A percentile compares a stretch with the other conserved stretches of the same genome.
Evolutionary conservation across 2,329 filamentous ascomycete genomes (phyloP).

Genomic region (Botrytis medusae): DNA sequence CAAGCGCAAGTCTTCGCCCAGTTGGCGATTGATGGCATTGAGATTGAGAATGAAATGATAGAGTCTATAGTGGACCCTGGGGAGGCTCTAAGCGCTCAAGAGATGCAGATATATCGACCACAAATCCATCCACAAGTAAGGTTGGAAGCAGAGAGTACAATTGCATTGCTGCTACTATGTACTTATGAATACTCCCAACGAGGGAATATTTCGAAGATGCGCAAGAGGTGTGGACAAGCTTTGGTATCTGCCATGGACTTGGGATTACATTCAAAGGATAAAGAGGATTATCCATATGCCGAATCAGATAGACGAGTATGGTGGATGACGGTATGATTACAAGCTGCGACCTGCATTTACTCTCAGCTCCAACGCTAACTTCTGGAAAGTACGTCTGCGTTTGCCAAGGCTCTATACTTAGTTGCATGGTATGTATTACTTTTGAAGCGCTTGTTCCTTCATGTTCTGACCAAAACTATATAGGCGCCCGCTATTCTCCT

Average conservation of each 20-base stretch:
- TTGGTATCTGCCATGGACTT: constrained; percentile 48
- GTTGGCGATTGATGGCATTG: constrained; percentile 49
- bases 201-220: constrained; percentile 54
- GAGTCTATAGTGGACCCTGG: constrained; percentile 48
- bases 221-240: constrained; percentile 49
- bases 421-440: constrained; percentile 45
- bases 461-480: constrained; percentile 23
- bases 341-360: not conserved
- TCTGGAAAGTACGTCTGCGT: constrained; percentile 47
- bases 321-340: constrained; percentile 52
- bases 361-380: constrained; percentile 6
- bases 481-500: constrained; percentile 47
- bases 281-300: constrained; percentile 44
- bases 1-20: constrained; percentile 52
- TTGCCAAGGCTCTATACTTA: constrained; percentile 53
- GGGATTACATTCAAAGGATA: constrained; percentile 44
- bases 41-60: constrained; percentile 49
- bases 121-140: constrained; percentile 48
- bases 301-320: constrained; percentile 50
- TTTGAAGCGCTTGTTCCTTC: not conserved
- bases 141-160: constrained; percentile 48
- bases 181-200: constrained; percentile 55
- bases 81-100: constrained; percentile 44
- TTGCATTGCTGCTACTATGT: constrained; percentile 50
- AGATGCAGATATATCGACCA: constrained; percentile 35